Evolutionary conservation across 73 alveolate species (phyloP).

Genomic region (Symbiodinium natans): DNA sequence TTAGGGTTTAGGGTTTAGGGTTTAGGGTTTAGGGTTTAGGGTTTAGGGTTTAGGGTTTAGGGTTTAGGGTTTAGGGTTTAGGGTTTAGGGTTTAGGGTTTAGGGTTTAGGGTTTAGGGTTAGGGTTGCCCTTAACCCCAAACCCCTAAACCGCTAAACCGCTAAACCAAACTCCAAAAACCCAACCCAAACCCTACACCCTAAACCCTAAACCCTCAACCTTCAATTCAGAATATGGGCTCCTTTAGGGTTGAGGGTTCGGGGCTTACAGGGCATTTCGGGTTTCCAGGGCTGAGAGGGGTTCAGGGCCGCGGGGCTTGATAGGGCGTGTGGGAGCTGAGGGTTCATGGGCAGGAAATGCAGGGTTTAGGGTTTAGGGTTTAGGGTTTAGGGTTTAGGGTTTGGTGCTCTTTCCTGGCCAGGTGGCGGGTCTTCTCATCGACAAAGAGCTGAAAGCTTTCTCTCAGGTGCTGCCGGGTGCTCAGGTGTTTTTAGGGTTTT

Average conservation of each 20-base stretch:
- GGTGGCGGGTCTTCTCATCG: conserved; percentile 98
- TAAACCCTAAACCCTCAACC: not conserved
- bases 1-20: not conserved
- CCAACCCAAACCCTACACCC: too few species aligned
- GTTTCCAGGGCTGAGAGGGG: too few species aligned
- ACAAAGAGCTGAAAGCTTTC: conserved; percentile 98
- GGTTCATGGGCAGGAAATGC: too few species aligned
- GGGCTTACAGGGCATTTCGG: too few species aligned
- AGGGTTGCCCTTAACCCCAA: not conserved
- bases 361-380: not conserved
- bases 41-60: too few species aligned
- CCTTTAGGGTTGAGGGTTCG: too few species aligned
- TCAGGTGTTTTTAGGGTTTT: not conserved
- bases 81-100: too few species aligned
- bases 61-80: too few species aligned
- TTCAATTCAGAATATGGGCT: too few species aligned
- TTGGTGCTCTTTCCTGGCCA: not conserved
- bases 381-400: not conserved
- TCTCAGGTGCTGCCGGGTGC: conserved; percentile 94
- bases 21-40: not conserved
- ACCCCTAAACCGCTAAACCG: not conserved
- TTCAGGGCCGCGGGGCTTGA: too few species aligned
- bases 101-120: too few species aligned
- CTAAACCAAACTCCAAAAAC: not conserved
- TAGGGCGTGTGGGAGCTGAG: too few species aligned